phyloP scores from a whole-genome alignment of 176 grass and related monocot species.

The Olyra latifolia region DNA sequence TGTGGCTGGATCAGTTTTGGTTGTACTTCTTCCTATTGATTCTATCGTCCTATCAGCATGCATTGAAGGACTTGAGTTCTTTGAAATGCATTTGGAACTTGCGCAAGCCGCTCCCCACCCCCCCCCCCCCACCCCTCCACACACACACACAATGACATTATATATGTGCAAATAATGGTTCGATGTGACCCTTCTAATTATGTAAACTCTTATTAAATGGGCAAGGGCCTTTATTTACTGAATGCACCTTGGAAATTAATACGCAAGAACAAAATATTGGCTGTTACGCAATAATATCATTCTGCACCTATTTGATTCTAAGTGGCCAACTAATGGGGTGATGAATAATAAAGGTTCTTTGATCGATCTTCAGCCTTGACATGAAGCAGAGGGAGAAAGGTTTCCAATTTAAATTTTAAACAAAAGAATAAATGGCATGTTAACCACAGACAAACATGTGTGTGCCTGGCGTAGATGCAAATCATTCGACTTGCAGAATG shows the following conservation, averaged over 20 bases:
- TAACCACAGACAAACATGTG: no score
- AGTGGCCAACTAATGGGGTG: background rate
- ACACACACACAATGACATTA: background rate
- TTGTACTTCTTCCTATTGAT: background rate
- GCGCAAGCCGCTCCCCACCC: no score
- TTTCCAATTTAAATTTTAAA: no score
- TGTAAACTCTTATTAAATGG: background rate
- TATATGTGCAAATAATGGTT: background rate
- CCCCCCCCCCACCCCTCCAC: no score
- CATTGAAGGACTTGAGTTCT: conserved; percentile 13
- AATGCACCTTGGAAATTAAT: background rate
- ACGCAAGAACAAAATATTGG: background rate
- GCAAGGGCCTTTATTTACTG: background rate
- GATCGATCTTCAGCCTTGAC: background rate
- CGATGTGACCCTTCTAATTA: background rate
- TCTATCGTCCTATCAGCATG: background rate
- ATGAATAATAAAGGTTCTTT: background rate
- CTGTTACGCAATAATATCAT: background rate
- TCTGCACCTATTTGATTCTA: background rate
- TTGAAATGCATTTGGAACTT: background rate
- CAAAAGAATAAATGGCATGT: no score
- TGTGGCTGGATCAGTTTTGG: background rate
- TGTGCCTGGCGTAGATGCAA: no score
- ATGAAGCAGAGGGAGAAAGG: background rate
- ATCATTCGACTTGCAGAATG: background rate